Conservation (phyloP, 495 filamentous ascomycete species). For the Antarctomyces pellizariae region DNA sequence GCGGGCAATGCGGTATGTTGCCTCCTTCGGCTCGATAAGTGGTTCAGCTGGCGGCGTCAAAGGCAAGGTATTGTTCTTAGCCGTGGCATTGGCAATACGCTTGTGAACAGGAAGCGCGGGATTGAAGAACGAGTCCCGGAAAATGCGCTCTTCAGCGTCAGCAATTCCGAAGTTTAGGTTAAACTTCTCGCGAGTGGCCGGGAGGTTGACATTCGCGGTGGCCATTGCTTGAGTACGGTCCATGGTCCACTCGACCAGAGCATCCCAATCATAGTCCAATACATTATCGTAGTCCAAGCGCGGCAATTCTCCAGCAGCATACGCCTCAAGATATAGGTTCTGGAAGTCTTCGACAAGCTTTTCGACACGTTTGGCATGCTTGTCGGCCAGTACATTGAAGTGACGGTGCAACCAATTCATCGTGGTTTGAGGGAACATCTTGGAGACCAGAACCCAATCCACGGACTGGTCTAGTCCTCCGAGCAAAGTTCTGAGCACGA, state of each 20-base stretch:
- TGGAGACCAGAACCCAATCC: conserved; percentile 51
- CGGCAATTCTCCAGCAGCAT: conserved; percentile 41
- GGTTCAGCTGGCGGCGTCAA: not conserved
- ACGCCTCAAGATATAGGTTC: conserved; percentile 49
- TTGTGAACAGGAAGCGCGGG: conserved; percentile 19
- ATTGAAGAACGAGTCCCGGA: conserved; percentile 23
- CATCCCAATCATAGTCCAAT: conserved; percentile 51
- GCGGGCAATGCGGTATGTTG: conserved; percentile 26
- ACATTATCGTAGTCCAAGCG: conserved; percentile 48
- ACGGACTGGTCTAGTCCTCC: conserved; percentile 45
- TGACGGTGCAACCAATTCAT: conserved; percentile 30
- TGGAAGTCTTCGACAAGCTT: conserved; percentile 60
- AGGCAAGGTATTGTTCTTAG: conserved; percentile 6
- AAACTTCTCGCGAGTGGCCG: conserved; percentile 14
- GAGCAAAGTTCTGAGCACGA: conserved; percentile 46
- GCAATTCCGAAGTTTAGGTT: conserved; percentile 13
- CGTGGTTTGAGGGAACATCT: conserved; percentile 38
- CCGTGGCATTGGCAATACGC: conserved; percentile 14
- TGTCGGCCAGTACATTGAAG: conserved; percentile 33
- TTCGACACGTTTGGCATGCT: conserved; percentile 35
- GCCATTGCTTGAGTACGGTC: conserved; percentile 14
- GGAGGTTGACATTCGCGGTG: conserved; percentile 12
- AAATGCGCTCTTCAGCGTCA: conserved; percentile 16
- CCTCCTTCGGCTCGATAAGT: conserved; percentile 2
- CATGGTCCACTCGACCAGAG: conserved; percentile 45